A percentile compares a stretch with the other conserved stretches of the same genome.
Conservation (phyloP, 371 early-diverging fungal species). For the Apophysomyces elegans region DNA sequence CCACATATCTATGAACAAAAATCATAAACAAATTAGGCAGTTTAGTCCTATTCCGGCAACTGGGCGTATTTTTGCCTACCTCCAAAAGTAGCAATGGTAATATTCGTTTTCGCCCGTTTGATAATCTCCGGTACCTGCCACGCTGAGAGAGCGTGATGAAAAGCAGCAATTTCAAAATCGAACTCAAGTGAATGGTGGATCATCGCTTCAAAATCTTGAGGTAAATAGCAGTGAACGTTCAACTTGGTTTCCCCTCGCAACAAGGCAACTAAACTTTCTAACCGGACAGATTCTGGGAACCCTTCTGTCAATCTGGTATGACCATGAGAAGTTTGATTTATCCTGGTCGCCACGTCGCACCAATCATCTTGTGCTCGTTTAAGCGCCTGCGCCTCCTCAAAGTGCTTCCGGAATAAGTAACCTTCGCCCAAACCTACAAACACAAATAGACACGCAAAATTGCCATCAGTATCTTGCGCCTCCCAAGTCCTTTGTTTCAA, state of each 20-base stretch:
- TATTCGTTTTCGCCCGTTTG: constrained; percentile 58
- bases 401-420: constrained; percentile 68
- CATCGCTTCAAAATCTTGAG: constrained; percentile 64
- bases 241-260: constrained; percentile 60
- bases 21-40: background rate
- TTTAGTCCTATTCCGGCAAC: background rate
- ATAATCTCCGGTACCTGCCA: constrained; percentile 62
- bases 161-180: constrained; percentile 64
- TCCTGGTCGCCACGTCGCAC: constrained; percentile 67
- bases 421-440: constrained; percentile 68
- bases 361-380: constrained; percentile 74
- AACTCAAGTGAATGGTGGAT: constrained; percentile 65
- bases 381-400: constrained; percentile 65
- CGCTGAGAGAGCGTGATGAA: constrained; percentile 74
- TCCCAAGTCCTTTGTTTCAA: no score
- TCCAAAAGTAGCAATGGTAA: constrained; percentile 75
- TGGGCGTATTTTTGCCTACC: constrained; percentile 51
- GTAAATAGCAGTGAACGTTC: constrained; percentile 63
- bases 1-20: constrained; percentile 51
- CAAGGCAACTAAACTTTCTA: constrained; percentile 59
- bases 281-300: constrained; percentile 56
- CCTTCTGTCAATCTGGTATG: constrained; percentile 37
- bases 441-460: no score
- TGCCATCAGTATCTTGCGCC: no score
- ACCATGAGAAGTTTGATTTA: constrained; percentile 29